A percentile compares a stretch with the other conserved stretches of the same genome.
Conservation (phyloP, 78 protist genomes). For the Protostelium mycophagum region DNA sequence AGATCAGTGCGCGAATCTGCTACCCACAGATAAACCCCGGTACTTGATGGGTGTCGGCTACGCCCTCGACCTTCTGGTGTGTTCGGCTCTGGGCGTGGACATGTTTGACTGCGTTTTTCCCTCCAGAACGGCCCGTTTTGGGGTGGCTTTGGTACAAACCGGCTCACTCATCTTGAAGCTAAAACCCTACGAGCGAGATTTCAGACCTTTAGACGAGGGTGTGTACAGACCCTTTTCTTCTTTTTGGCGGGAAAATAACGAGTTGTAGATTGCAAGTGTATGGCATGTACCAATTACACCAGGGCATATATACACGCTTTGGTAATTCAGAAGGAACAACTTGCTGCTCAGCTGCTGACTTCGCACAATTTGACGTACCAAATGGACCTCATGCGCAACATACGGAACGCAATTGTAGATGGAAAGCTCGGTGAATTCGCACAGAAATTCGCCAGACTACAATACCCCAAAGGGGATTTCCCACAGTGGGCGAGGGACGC, state of each 20-base stretch:
- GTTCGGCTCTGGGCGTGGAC: constrained; percentile 94
- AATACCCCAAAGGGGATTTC: constrained; percentile 58
- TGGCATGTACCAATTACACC: constrained; percentile 70
- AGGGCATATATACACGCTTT: constrained; percentile 75
- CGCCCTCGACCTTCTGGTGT: constrained; percentile 91
- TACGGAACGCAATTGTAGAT: constrained; percentile 64
- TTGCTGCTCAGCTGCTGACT: constrained; percentile 81
- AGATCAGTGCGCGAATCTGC: constrained; percentile 49
- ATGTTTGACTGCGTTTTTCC: constrained; percentile 99
- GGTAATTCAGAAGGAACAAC: constrained; percentile 35
- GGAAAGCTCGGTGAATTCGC: constrained; percentile 37
- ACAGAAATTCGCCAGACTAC: constrained; percentile 27
- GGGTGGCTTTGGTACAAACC: constrained; percentile 75
- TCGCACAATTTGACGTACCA: constrained; percentile 88
- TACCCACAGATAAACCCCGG: constrained; percentile 86
- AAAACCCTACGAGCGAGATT: constrained; percentile 17
- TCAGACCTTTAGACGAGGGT: constrained; percentile 20
- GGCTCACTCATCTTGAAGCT: constrained; percentile 31
- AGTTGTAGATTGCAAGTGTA: constrained; percentile 37
- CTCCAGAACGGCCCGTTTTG: constrained; percentile 90
- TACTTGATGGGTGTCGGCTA: constrained; percentile 98
- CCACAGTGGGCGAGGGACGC: constrained; percentile 64
- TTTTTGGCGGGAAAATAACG: not conserved
- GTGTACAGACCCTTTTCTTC: not conserved
- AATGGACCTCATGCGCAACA: constrained; percentile 64